Evolutionary conservation across 495 filamentous ascomycete species (phyloP), one percentile per base, ranked within the genome.

Genomic region (Oidiodendron maius): DNA sequence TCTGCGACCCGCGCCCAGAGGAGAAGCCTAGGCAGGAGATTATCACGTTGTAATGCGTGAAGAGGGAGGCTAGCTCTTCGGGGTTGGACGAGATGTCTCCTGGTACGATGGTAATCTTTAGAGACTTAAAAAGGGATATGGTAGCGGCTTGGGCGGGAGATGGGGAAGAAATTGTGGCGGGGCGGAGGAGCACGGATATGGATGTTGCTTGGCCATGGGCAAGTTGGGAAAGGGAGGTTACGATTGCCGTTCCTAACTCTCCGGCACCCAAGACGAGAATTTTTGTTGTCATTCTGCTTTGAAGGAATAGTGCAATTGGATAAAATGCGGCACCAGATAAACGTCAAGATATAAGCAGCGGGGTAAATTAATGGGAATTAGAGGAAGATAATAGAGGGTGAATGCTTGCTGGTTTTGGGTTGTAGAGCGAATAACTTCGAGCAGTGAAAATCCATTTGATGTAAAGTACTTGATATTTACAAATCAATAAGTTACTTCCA

Each of bases 231-330:
- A 86, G 65, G 42, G 69, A 61, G 18, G 61, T 56, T 10, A 84
- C 59, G 47, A 84, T 67, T 10, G 78, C 61, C 10, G 63, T 61
- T 42, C 80, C 81, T 23, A 84, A 71, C 57, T 84, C 80, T 44
- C 80, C 80, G 32, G 74, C 73, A 45, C 80, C 80, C 53, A 86
- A 65, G 28, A 83, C 61, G 50, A 84, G 77, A 56, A 81, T 77
- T 18, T 57, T 60, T 20, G 47, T 3, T 17, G 47, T 17, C 32
- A 36, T 43, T 42, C n/a, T n/a, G n/a, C n/a, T n/a, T n/a, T n/a
- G n/a, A n/a, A n/a, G n/a, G n/a, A n/a, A n/a, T n/a, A n/a, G n/a
- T n/a, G n/a, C n/a, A n/a, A n/a, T n/a, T n/a, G n/a, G n/a, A n/a
- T n/a, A n/a, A n/a, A n/a, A n/a, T n/a, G n/a, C n/a, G n/a, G n/a